Base-by-base conservation (phyloP, 2,329 filamentous ascomycete genomes). In the Pseudogymnoascus sp. region DNA sequence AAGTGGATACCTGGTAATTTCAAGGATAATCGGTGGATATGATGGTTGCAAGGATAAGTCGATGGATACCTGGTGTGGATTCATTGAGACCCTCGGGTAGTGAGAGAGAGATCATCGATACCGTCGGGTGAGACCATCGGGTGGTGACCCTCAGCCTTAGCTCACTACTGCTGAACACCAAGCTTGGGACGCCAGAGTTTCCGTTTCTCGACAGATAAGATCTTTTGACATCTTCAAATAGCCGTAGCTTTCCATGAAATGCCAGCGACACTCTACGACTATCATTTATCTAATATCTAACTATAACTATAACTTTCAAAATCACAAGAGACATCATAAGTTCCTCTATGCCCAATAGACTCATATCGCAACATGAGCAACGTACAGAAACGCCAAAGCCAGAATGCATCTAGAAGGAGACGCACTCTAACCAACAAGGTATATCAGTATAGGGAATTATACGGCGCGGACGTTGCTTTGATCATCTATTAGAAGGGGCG, bases 331-430 rank as follows among this genome's bases (percentile, higher is more conserved):
- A n/a, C n/a, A n/a, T n/a, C n/a, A n/a, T n/a, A n/a, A n/a, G n/a
- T n/a, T n/a, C n/a, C n/a, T n/a, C n/a, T n/a, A n/a, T n/a, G n/a
- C n/a, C n/a, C n/a, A n/a, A n/a, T n/a, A n/a, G n/a, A n/a, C n/a
- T n/a, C n/a, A n/a, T n/a, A n/a, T n/a, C n/a, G n/a, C n/a, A 59
- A 33, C 50, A 59, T 59, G 50, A 33, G 5, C 26, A 59, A 59
- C 50, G 50, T 59, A 64, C 59, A 31, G 33, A 62, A 64, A 60
- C 61, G 61, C 56, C 62, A 63, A 28, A 59, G 63, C 38, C 37
- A 65, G 61, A 65, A 65, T 33, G 56, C 61, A 60, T 61, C 37
- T 40, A 63, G 56, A 63, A 24, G 63, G 61, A 65, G 62, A 41
- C 14, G 50, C 31, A 65, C 61, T 65, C 19, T 65, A 41, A 40